A percentile compares a stretch with the other conserved stretches of the same genome.
Conservation (phyloP, 768 basidiomycete species). For the Phylloporus rhodoxanthus region DNA sequence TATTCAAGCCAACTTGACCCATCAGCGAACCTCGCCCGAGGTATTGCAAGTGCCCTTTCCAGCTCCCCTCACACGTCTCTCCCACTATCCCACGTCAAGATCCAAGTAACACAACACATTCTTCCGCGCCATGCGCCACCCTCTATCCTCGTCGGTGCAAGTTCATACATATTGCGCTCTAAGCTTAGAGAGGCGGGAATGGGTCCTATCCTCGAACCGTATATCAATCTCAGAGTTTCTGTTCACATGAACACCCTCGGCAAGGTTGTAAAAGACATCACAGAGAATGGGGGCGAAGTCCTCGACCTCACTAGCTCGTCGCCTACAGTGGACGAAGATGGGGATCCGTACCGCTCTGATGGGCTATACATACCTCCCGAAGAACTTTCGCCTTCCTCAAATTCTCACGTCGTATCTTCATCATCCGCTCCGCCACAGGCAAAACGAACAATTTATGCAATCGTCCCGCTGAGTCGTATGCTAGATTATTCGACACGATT, state of each 20-base stretch:
- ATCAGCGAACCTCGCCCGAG: slow-evolving; percentile 54
- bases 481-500: slow-evolving; percentile 75
- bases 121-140: slow-evolving; percentile 39
- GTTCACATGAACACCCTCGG: slow-evolving; percentile 65
- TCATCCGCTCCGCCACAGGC: slow-evolving; percentile 34
- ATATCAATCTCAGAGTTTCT: slow-evolving; percentile 59
- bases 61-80: slow-evolving; percentile 76
- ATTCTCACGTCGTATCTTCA: slow-evolving; percentile 26
- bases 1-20: slow-evolving; percentile 40
- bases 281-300: slow-evolving; percentile 77
- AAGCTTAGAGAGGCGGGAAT: slow-evolving; percentile 56
- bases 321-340: slow-evolving; percentile 35
- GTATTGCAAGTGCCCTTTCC: slow-evolving; percentile 65
- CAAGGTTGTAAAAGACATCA: slow-evolving; percentile 77
- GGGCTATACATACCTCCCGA: slow-evolving; percentile 71
- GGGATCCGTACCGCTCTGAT: slow-evolving; percentile 46
- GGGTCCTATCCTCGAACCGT: slow-evolving; percentile 78
- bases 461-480: slow-evolving; percentile 77
- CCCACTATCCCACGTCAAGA: slow-evolving; percentile 56
- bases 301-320: slow-evolving; percentile 48
- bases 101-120: slow-evolving; percentile 45
- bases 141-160: slow-evolving; percentile 60
- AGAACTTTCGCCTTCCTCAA: slow-evolving; percentile 68
- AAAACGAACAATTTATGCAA: slow-evolving; percentile 63
- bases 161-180: slow-evolving; percentile 57